Evolutionary conservation across 1,139 yeast genomes (phyloP), one percentile per base, ranked within the genome.

Genomic region (Candida sp.): DNA sequence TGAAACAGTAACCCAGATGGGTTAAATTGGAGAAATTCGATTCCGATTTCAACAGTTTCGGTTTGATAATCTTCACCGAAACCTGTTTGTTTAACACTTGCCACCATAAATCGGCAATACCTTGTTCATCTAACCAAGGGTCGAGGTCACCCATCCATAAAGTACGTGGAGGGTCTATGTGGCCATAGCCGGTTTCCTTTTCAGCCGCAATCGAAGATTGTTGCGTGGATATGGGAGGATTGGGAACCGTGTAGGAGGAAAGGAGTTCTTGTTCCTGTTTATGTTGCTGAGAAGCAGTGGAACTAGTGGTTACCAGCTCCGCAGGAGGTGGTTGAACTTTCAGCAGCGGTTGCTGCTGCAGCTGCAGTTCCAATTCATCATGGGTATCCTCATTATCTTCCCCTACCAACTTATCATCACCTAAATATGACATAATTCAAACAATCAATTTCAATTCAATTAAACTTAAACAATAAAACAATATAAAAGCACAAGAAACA

Each of bases 111-210:
- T 74, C 75, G 37, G 70, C 72, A 37, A 85, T 77, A 1, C 77
- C 76, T 22, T 64, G 60, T 56, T 85, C 91, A 52, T 82, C 87
- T 64, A 87, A 75, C 75, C 82, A 77, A 15, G 87, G 87, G 55
- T 84, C 91, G 50, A 85, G 66, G 56, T 84, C 93, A 21, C 93
- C 93, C 93, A 85, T 85, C 88, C 88, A 82, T 41, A 81, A 57
- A 2, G 86, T 81, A 45, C 81, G 64, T 32, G 84, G 84, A 11
- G 77, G 70, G 30, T 54, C 61, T 11, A 36, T 44, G 12, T 39
- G 46, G 12, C 46, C 41, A 33, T 48, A 52, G 2, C 45, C 50
- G 11, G 40, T 11, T 12, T 51, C 53, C 25, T 45, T 43, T 35
- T 48, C 52, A 5, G 53, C 58, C 5, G 60, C 66, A 22, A 23